Evolutionary conservation across 2,329 filamentous ascomycete genomes (phyloP).

Genomic region (Monosporascus sp.): DNA sequence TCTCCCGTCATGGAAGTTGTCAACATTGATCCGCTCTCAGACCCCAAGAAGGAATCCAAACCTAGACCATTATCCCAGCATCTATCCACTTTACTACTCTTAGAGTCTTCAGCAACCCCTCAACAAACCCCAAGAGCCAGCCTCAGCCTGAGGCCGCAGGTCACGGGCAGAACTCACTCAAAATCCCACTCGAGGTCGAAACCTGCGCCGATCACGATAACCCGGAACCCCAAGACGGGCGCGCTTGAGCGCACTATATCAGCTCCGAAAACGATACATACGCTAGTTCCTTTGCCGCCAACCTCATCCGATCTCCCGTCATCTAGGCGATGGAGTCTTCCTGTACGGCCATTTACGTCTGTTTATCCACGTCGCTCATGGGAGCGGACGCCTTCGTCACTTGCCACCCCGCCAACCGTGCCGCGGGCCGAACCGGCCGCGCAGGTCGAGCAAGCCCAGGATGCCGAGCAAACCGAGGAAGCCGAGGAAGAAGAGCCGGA

Average conservation of each 20-base stretch:
- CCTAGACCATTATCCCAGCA: conserved; percentile 6
- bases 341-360: not conserved
- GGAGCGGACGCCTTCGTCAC: not conserved
- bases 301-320: not conserved
- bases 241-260: conserved; percentile 7
- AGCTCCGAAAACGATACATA: not conserved
- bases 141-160: conserved; percentile 9
- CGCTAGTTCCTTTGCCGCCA: conserved; percentile 4
- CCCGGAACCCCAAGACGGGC: conserved; percentile 17
- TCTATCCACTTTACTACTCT: conserved; percentile 3
- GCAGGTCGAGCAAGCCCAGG: not conserved
- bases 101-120: conserved; percentile 1
- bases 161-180: conserved; percentile 13
- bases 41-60: conserved; percentile 9
- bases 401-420: too few species aligned
- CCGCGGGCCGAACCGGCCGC: not conserved
- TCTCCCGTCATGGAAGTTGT: not conserved
- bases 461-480: not conserved
- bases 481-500: not conserved
- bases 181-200: conserved; percentile 15
- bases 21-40: not conserved
- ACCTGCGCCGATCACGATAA: conserved; percentile 15
- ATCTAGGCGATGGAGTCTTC: conserved; percentile 8
- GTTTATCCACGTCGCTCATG: not conserved
- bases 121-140: conserved; percentile 2